These are phyloP conservation scores for Coemansia sp. DNA, from an alignment of 192 early-diverging fungal genomes.

Conservation along the genomic window DNA sequence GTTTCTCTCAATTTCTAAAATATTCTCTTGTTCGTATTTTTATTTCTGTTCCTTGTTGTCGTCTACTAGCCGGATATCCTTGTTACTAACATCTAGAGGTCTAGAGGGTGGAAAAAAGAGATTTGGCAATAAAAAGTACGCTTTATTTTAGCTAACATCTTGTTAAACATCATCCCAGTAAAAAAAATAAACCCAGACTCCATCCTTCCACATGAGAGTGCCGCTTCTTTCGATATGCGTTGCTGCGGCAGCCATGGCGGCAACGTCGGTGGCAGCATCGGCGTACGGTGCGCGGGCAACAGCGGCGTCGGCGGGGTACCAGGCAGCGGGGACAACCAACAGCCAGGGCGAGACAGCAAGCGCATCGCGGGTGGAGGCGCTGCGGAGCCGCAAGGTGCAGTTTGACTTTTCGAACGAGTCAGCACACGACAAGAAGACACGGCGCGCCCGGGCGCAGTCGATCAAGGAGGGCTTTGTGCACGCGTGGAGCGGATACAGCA, in stretches of 20 bases:
- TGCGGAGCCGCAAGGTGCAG: constrained; percentile 39
- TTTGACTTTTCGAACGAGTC: constrained; percentile 36
- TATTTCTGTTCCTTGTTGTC: too few species aligned
- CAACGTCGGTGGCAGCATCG: background rate
- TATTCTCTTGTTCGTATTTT: too few species aligned
- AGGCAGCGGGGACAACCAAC: constrained; percentile 15
- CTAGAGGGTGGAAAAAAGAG: too few species aligned
- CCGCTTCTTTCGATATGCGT: constrained; percentile 16
- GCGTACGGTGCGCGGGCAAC: background rate
- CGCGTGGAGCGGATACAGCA: constrained; percentile 77
- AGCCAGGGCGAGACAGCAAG: constrained; percentile 23
- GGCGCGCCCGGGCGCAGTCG: constrained; percentile 40
- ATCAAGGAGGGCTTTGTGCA: constrained; percentile 65
- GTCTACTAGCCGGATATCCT: too few species aligned
- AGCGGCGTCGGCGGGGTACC: background rate
- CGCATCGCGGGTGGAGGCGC: constrained; percentile 6
- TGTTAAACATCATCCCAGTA: too few species aligned
- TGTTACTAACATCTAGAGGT: too few species aligned
- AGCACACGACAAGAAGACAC: constrained; percentile 17
- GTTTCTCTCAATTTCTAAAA: too few species aligned
- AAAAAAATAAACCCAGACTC: too few species aligned
- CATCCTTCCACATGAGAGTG: constrained; percentile 15
- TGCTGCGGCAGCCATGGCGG: constrained; percentile 9
- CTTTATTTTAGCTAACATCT: too few species aligned
- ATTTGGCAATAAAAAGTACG: too few species aligned